Base-by-base conservation (phyloP, 1,284 basidiomycete species). In the Ustilago esculenta region DNA sequence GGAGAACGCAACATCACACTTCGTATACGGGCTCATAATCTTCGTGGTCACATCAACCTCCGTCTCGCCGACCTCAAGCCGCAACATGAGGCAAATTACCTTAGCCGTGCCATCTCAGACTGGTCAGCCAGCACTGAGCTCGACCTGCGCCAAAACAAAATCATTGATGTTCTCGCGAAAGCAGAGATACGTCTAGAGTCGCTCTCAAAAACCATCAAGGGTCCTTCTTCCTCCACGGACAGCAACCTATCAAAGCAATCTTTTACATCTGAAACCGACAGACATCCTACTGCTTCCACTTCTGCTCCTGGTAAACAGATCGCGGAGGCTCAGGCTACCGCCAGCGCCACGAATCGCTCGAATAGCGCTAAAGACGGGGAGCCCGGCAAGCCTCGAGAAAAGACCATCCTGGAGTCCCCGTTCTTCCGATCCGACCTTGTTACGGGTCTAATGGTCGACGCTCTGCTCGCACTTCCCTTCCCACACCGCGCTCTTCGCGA, bases 371-470 rank as follows among this genome's bases (percentile, higher is more conserved):
- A 7, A 2, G 29, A 15, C 17, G 30, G 5, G 1, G 18, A 17
- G 8, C 9, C 39, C 6, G 21, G 12, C 29, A 65, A 65, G 33
- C 24, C 52, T 9, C 39, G 56, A 25, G 60, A 70, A 30, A 65
- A 60, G 46, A 65, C 53, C 25, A 61, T 70, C 29, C 61, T 70
- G 35, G 61, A 60, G 17, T 70, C 67, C 35, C 67, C 67, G 33
- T 70, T 70, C 27, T 70, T 70, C 47, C 61, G 67, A 15, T 21
- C 61, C 3, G 67, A 70, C 37, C 57, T 70, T 9, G 67, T 65
- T 34, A 65, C 53, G 5, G 61, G 61, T 1, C 49, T 65, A 17
- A 65, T 70, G 56, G 67, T 65, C 29, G 61, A 65, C 20, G 37
- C 67, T 11, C 50, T 70, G 0, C 67, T 65, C 8, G 40, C 57